Conservation (phyloP, 1,139 yeast genomes). For the Spathaspora sp. region DNA sequence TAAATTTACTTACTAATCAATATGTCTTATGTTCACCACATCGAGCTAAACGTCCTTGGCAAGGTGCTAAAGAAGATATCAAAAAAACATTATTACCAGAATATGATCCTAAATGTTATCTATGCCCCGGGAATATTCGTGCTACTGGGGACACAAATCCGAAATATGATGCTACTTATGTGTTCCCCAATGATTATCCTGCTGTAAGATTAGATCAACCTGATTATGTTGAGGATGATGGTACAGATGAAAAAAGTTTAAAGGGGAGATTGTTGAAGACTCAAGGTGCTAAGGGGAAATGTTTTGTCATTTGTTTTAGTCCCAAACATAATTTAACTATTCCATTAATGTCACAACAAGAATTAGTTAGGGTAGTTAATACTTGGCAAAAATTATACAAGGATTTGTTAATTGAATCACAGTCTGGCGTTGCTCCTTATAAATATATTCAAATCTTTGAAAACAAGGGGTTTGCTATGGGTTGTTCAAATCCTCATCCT, state of each 20-base stretch:
- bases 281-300: constrained; percentile 64
- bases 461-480: constrained; percentile 80
- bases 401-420: constrained; percentile 37
- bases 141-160: constrained; percentile 69
- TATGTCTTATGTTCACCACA: constrained; percentile 78
- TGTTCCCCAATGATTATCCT: constrained; percentile 68
- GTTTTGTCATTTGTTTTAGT: constrained; percentile 71
- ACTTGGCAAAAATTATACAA: constrained; percentile 61
- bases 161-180: constrained; percentile 54
- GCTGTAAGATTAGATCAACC: constrained; percentile 67
- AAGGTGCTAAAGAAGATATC: constrained; percentile 65
- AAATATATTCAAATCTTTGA: constrained; percentile 73
- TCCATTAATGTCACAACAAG: constrained; percentile 55
- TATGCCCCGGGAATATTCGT: constrained; percentile 72
- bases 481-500: constrained; percentile 81
- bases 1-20: constrained; percentile 61
- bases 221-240: constrained; percentile 26
- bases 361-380: constrained; percentile 48
- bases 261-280: constrained; percentile 51
- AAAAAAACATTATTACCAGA: constrained; percentile 45
- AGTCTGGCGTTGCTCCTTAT: constrained; percentile 43
- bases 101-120: constrained; percentile 66
- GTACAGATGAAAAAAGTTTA: constrained; percentile 19
- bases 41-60: constrained; percentile 80
- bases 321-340: constrained; percentile 71